phyloP scores from a whole-genome alignment of 1,139 yeast species.

The Zygosaccharomyces sapae region DNA sequence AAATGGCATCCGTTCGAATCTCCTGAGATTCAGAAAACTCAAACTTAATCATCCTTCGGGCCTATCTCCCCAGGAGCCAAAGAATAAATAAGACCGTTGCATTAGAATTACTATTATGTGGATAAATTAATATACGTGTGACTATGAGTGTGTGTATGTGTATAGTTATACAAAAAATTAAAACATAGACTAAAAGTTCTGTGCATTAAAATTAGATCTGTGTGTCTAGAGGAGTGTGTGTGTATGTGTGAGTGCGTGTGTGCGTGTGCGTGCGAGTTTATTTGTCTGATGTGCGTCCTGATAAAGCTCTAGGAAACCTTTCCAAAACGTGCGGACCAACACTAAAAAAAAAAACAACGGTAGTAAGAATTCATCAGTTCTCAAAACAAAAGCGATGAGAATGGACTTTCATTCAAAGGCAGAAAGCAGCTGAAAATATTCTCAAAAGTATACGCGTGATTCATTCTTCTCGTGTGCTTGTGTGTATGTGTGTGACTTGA shows the following conservation, averaged over 20 bases:
- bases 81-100: too few relatives aligned
- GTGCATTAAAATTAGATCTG: slow-evolving; percentile 17
- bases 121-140: slow-evolving; percentile 5
- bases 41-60: too few relatives aligned
- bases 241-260: slow-evolving; percentile 15
- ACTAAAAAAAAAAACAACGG: background rate
- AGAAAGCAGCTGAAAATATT: background rate
- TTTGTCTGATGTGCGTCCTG: slow-evolving; percentile 6
- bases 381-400: background rate
- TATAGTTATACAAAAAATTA: slow-evolving; percentile 26
- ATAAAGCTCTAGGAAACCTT: background rate
- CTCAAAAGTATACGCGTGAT: background rate
- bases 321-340: background rate
- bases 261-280: slow-evolving; percentile 15
- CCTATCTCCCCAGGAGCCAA: too few relatives aligned
- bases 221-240: slow-evolving; percentile 9
- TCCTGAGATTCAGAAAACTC: too few relatives aligned
- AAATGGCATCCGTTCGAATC: too few relatives aligned
- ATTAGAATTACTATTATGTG: slow-evolving; percentile 5
- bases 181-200: slow-evolving; percentile 17
- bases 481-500: slow-evolving; percentile 20
- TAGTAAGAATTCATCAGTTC: too few relatives aligned
- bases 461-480: slow-evolving; percentile 15
- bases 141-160: slow-evolving; percentile 14
- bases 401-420: background rate